phyloP scores from a whole-genome alignment of 2,329 filamentous ascomycete genomes.

The Exophiala spinifera region DNA sequence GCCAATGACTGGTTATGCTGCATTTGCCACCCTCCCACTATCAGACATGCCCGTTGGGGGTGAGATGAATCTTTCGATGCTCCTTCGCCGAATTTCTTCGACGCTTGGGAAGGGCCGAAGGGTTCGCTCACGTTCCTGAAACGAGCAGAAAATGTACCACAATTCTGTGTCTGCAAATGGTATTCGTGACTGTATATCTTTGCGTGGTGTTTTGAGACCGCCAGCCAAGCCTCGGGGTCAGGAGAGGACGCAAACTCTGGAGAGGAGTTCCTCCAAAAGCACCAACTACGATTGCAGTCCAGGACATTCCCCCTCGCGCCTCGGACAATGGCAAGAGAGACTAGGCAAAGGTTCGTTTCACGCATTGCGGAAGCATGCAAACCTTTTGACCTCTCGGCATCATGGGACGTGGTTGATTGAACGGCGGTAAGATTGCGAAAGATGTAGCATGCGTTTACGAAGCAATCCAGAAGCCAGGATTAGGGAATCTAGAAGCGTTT shows the following conservation, averaged over 20 bases:
- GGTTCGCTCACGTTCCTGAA: conserved; percentile 11
- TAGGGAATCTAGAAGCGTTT: conserved; percentile 1
- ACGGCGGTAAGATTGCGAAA: conserved; percentile 15
- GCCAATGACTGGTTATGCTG: conserved; percentile 26
- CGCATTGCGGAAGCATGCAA: conserved; percentile 3
- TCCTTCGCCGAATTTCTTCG: conserved; percentile 6
- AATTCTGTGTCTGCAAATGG: conserved; percentile 25
- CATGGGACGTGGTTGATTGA: conserved; percentile 5
- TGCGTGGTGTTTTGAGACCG: conserved; percentile 19
- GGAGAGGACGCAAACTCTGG: not conserved
- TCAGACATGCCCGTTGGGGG: conserved; percentile 12
- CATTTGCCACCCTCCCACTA: conserved; percentile 18
- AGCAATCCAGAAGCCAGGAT: conserved; percentile 8
- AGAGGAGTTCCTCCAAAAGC: conserved; percentile 8
- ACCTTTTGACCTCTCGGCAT: not conserved
- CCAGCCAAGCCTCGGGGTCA: conserved; percentile 4
- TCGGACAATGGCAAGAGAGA: conserved; percentile 10
- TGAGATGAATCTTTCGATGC: conserved; percentile 6
- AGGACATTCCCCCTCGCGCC: conserved; percentile 7
- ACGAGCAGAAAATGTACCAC: conserved; percentile 14
- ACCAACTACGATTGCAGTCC: conserved; percentile 9
- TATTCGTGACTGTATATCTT: conserved; percentile 4
- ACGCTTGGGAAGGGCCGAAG: conserved; percentile 2
- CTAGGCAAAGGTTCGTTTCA: conserved; percentile 16
- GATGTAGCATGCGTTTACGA: conserved; percentile 17